These are phyloP conservation scores for Wickerhamiella siamensis DNA, from an alignment of 805 yeast genomes.

Conservation along the genomic window DNA sequence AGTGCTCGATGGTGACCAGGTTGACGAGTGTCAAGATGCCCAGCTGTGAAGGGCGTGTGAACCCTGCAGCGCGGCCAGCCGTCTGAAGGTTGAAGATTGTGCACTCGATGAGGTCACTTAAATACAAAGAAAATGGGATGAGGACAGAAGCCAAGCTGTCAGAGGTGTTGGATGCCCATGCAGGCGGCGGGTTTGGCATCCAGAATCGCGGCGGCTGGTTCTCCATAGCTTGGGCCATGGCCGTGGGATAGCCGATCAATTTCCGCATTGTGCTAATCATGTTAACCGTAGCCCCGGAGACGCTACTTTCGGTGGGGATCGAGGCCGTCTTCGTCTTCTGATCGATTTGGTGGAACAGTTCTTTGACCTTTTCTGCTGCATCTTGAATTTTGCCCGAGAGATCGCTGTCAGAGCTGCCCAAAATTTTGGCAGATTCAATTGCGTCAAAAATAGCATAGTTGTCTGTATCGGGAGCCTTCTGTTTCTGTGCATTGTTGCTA, in stretches of 20 bases:
- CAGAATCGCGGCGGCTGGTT: conserved; percentile 46
- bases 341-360: conserved; percentile 44
- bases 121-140: conserved; percentile 37
- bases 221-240: conserved; percentile 37
- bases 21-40: conserved; percentile 31
- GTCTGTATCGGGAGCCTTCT: conserved; percentile 26
- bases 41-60: conserved; percentile 19
- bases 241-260: conserved; percentile 45
- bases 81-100: conserved; percentile 49
- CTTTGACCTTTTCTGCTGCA: conserved; percentile 27
- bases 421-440: conserved; percentile 32
- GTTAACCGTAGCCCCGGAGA: conserved; percentile 61
- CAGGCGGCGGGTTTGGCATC: conserved; percentile 49
- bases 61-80: conserved; percentile 33
- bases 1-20: conserved; percentile 15
- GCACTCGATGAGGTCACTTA: conserved; percentile 67
- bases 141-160: conserved; percentile 28
- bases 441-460: conserved; percentile 45
- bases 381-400: background rate
- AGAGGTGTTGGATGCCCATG: conserved; percentile 33
- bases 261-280: conserved; percentile 51
- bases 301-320: conserved; percentile 53
- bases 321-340: conserved; percentile 31
- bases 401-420: conserved; percentile 19
- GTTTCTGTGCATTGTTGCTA: conserved; percentile 22